Base-by-base conservation (phyloP, 2,329 filamentous ascomycete genomes). In the Neophaeococcomyces mojaviensis region DNA sequence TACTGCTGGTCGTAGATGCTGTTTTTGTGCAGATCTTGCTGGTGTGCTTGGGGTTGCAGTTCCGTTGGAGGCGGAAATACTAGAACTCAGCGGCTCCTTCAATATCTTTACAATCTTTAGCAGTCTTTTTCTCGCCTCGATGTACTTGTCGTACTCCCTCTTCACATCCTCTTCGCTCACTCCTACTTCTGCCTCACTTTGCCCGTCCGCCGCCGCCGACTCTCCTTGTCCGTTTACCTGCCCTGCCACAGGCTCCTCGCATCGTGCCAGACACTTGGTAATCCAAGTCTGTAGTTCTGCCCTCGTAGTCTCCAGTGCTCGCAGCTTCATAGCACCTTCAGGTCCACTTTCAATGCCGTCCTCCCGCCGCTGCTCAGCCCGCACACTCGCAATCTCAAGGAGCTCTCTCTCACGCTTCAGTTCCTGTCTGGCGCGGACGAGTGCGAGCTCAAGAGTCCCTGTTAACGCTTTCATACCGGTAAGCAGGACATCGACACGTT, bases 231-330 rank as follows among this genome's bases (percentile, higher is more conserved):
- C n/a, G 34, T n/a, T n/a, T n/a, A n/a, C n/a, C n/a, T n/a, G n/a
- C n/a, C n/a, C n/a, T n/a, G n/a, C n/a, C n/a, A n/a, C n/a, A n/a
- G n/a, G n/a, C 15, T 36, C 22, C 24, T 39, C 47, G 19, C 47
- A 49, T 16, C 9, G 19, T 20, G 41, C 53, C 37, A 57, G 22
- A 22, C 41, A 50, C 18, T 52, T 44, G 33, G 52, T 51, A 13
- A 57, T 39, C 53, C 55, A 57, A 5, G 32, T 30, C 15, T 53
- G 52, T 33, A 57, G 38, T 24, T 52, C 44, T 15, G 30, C 33
- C 28, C 51, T 45, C 5, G 46, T 49, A 12, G 38, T 43, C 24
- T 38, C 46, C 22, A 57, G 42, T 2, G 49, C 49, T 28, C 37
- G 13, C 3, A 50, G 39, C 10, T 37, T 39, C 6, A 34, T n/a